Conservation (phyloP, 2,329 filamentous ascomycete species). For the Nemania serpens region DNA sequence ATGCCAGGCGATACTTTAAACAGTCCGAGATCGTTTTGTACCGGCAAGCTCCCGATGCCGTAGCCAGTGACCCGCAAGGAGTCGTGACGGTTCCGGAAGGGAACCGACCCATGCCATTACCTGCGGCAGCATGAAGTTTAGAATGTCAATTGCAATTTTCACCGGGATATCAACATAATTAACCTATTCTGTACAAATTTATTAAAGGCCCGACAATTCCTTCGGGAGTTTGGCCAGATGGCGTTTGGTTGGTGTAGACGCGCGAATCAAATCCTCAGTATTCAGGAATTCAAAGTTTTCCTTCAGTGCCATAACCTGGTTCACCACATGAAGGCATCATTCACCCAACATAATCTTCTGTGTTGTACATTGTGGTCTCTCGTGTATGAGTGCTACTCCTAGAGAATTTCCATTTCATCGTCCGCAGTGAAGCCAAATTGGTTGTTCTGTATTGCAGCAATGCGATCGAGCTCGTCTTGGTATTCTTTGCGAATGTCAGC, state of each 20-base stretch:
- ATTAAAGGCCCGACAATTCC: conserved; percentile 26
- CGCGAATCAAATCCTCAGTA: conserved; percentile 20
- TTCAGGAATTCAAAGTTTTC: conserved; percentile 17
- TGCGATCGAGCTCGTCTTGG: conserved; percentile 84
- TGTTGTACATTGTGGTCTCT: conserved; percentile 32
- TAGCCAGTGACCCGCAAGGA: conserved; percentile 52
- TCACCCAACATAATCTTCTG: conserved; percentile 32
- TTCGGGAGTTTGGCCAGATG: conserved; percentile 36
- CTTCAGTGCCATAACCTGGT: conserved; percentile 21
- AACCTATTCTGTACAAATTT: conserved; percentile 36
- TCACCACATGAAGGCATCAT: conserved; percentile 37
- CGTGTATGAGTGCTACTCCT: conserved; percentile 19
- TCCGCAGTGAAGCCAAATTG: conserved; percentile 76
- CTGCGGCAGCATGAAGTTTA: conserved; percentile 31
- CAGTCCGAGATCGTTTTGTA: conserved; percentile 98
- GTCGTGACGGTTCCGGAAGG: conserved; percentile 48
- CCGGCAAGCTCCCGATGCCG: conserved; percentile 72
- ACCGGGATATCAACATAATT: conserved; percentile 2
- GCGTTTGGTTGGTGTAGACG: conserved; percentile 37
- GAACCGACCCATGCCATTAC: conserved; percentile 34
- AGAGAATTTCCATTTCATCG: conserved; percentile 60
- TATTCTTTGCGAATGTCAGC: conserved; percentile 88
- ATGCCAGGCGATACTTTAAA: conserved; percentile 97
- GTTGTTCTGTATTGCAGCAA: conserved; percentile 85
- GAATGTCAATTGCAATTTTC: conserved; percentile 5